Evolutionary conservation across 75 land plant species (phyloP), one percentile per base, ranked within the genome.

Genomic region (Selaginella tamariscina): DNA sequence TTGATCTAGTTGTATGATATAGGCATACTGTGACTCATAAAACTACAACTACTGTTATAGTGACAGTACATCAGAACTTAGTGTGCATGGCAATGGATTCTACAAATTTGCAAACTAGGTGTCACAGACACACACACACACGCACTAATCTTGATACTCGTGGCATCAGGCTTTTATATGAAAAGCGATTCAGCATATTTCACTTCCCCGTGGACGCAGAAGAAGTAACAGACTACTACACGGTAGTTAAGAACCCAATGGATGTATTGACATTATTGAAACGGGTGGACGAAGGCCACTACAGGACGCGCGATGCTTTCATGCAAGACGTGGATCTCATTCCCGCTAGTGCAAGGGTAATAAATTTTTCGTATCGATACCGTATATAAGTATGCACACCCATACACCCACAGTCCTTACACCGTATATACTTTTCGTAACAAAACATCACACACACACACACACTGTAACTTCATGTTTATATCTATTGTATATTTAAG

Each of bases 191-290:
- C 70, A 82, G 75, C 71, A 85, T 66, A 33, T 94, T 94, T 63
- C 96, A 94, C 70, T 94, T 73, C 71, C 98, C 98, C 28, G 98
- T 94, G 29, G 59, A 65, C 69, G 98, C 86, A 71, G 98, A 94
- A 60, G 98, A 94, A 72, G 98, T 88, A 33, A 96, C 98, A 20
- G 82, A 90, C 29, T 89, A 94, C 68, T 86, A 80, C 54, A 67
- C 84, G n/a, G 74, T 94, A 5, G 78, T 94, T 33, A 87, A 94
- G 33, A 89, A 82, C 32, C 96, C 98, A 0, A 94, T 89, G 96
- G 98, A 94, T 64, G 75, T 94, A 74, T 82, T 96, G 22, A 89
- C 98, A 30, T 32, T 94, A 54, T 70, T 94, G 62, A 88, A 89
- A 66, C 83, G 74, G 68, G 96, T 91, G 24, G 98, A 94, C 70